These are phyloP conservation scores for Globisporangium cystogenes DNA, from an alignment of 352 stramenopile species.

Conservation along the genomic window DNA sequence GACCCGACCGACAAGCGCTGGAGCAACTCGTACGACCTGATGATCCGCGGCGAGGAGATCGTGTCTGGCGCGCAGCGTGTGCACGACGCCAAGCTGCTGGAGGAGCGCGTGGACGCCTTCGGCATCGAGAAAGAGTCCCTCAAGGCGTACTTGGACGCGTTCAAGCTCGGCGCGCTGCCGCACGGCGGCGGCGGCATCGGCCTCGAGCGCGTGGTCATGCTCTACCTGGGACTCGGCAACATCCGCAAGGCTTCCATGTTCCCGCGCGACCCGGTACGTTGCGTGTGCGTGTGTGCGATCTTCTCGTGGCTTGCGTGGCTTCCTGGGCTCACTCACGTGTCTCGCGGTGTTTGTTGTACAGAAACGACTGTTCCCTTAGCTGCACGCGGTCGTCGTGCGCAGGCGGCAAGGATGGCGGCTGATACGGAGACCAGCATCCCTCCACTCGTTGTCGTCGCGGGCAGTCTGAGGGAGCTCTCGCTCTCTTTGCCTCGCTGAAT, in stretches of 20 bases:
- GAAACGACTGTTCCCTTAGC: slow-evolving; percentile 59
- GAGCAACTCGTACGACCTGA: slow-evolving; percentile 99
- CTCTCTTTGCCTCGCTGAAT: too few relatives aligned
- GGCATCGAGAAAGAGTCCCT: slow-evolving; percentile 88
- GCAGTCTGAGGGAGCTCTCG: too few relatives aligned
- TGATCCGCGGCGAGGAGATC: slow-evolving; percentile 99
- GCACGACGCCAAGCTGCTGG: slow-evolving; percentile 95
- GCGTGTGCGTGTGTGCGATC: slow-evolving; percentile 11
- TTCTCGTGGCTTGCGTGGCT: neutral
- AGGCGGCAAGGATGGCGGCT: too few relatives aligned
- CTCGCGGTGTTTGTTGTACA: slow-evolving; percentile 7
- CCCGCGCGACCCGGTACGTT: slow-evolving; percentile 92
- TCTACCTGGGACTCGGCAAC: slow-evolving; percentile 98
- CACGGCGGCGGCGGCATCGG: slow-evolving; percentile 98
- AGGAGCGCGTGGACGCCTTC: slow-evolving; percentile 85
- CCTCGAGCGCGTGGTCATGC: slow-evolving; percentile 98
- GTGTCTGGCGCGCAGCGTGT: slow-evolving; percentile 98
- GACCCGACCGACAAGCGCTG: slow-evolving; percentile 91
- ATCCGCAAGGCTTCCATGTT: slow-evolving; percentile 99
- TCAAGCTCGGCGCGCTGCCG: slow-evolving; percentile 97
- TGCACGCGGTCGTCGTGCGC: too few relatives aligned
- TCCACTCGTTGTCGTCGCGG: too few relatives aligned
- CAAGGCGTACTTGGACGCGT: slow-evolving; percentile 97
- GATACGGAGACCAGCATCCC: too few relatives aligned
- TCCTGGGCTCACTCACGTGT: slow-evolving; percentile 7